These are phyloP conservation scores for Fagus sylvatica DNA, from an alignment of 306 rosid species.

Conservation along the genomic window DNA sequence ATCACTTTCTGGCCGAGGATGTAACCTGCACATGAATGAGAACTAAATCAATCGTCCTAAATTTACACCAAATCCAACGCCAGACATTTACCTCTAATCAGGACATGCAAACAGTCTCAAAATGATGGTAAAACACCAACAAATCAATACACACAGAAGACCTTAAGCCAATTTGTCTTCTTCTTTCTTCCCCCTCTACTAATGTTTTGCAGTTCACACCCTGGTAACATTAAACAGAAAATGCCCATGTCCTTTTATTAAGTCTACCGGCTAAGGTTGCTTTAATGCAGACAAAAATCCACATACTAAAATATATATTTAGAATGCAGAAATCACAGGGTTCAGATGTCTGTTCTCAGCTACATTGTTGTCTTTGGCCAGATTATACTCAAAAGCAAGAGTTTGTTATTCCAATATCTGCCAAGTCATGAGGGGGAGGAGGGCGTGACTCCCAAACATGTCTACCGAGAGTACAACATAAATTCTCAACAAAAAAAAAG, in stretches of 20 bases:
- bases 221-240: neutral
- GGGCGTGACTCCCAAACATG: neutral
- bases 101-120: neutral
- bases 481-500: neutral
- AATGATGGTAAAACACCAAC: too few species aligned
- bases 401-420: neutral
- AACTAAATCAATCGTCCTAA: constrained; percentile 7
- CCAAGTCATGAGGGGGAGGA: neutral
- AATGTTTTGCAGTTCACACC: neutral
- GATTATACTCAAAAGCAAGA: neutral
- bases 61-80: neutral
- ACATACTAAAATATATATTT: neutral
- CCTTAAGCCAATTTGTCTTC: neutral
- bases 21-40: constrained; percentile 53
- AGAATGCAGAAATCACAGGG: neutral
- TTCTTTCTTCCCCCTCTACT: neutral
- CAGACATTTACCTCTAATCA: neutral
- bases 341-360: neutral
- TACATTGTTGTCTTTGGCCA: neutral
- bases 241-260: neutral
- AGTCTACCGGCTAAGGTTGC: neutral
- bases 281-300: neutral
- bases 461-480: neutral
- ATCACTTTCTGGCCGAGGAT: constrained; percentile 82
- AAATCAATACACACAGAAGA: neutral